Base-by-base conservation (phyloP, 2,329 filamentous ascomycete species). In the Hymenoscyphus scutula region DNA sequence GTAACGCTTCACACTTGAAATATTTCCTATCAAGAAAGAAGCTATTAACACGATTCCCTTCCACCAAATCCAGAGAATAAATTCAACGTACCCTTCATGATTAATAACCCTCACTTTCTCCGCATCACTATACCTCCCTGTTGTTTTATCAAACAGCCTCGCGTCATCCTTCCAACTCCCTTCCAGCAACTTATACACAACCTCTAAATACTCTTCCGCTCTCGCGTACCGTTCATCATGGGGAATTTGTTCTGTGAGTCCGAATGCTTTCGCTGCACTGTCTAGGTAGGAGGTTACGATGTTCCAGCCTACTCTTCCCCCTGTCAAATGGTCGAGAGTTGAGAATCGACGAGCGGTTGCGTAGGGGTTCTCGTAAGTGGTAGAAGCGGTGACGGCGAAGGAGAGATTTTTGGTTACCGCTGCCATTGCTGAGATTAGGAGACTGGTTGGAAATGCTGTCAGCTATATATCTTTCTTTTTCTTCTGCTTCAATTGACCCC, bases 341-440 rank as follows among this genome's bases (percentile, higher is more conserved):
- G 61, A 62, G 25, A 58, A 55, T 6, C 48, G 34, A 32, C 61
- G 38, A 7, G 87, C 87, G 10, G 89, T 76, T 67, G 88, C 83
- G 69, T 89, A 90, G 0, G 88, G 87, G 71, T 86, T 81, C 70
- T 89, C 87, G 64, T 89, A 90, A 0, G 85, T 88, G 1, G 87
- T 89, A 1, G 83, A 82, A 0, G 86, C 81, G 0, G 87, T 89
- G 0, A 89, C 83, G 0, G 86, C 87, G 64, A 90, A 89, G 0
- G 81, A 84, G 10, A 90, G 80, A 63, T 78, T 87, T 65, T 83
- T 81, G 0, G 87, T 90, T 0, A 78, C 86, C 0, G 87, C 86
- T 0, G 87, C 87, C 86, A 90, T 89, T 1, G 87, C 85, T 4
- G 86, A 80, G 0, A 89, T 78, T 1, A 86, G 79, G 0, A 56